Evolutionary conservation across 169 alveolate species (phyloP), one percentile per base, ranked within the genome.

Genomic region (Eimeria brunetti): DNA sequence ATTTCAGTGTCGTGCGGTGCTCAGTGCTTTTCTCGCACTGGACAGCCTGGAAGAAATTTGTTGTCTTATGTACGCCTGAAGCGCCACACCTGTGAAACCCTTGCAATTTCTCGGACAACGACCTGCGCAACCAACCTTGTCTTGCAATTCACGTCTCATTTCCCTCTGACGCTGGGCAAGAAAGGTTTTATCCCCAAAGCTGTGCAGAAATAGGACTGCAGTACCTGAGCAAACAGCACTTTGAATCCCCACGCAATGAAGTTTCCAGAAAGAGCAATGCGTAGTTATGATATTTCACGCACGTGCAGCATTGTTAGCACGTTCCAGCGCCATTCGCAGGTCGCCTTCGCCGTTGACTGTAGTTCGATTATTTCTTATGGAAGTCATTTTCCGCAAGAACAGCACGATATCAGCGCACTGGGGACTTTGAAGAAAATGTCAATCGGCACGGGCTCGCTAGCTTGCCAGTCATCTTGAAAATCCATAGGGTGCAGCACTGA

Each of bases 381-480:
- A 41, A 51, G 38, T 27, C n/a, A 1, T 2, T 36, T 1, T 16
- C 0, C 12, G 11, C 7, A 11, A 38, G 78, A 64, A 9, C 69
- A 7, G 16, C 41, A 24, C n/a, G 38, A 58, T 30, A 9, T 11
- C 30, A 41, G 49, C 95, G 27, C 56, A 92, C 96, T 67, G 9
- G 96, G 96, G n/a, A 92, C 96, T 46, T 60, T 92, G 88, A 81
- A 92, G 92, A 49, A 92, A n/a, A 92, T 92, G 62, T 92, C 96
- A 18, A 92, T 84, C 20, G 93, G 96, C 56, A 92, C 33, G 44
- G 96, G 96, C 53, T 81, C 96, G 86, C 93, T 83, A 16, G 93
- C 92, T 41, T 92, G 96, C 96, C 96, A 92, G 46, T 86, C 96
- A 80, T 92, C 96, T 69, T 92, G 96, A 41, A 92, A 83, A 53